These are phyloP conservation scores for Coniochaeta sp. DNA, from an alignment of 2,329 filamentous ascomycete genomes.

Conservation along the genomic window DNA sequence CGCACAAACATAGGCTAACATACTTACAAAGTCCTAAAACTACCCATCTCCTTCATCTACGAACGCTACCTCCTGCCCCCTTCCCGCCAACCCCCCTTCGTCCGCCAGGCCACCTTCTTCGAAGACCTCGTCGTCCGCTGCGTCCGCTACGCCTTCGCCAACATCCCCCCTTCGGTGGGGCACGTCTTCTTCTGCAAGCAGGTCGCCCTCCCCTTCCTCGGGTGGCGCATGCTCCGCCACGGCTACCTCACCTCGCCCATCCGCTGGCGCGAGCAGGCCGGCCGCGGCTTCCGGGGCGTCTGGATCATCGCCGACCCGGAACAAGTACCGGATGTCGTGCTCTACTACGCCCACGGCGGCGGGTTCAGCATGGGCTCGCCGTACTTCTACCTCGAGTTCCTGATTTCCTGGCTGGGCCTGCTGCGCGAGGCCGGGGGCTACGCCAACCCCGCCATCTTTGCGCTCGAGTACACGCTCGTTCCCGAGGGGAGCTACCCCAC, in stretches of 20 bases:
- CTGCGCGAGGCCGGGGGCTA: slow-evolving; percentile 61
- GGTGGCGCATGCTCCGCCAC: slow-evolving; percentile 69
- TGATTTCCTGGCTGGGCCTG: slow-evolving; percentile 63
- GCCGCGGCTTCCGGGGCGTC: slow-evolving; percentile 53
- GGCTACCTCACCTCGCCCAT: slow-evolving; percentile 57
- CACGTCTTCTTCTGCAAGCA: slow-evolving; percentile 71
- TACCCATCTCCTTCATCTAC: slow-evolving; percentile 51
- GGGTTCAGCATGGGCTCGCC: slow-evolving; percentile 78
- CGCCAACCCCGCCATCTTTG: slow-evolving; percentile 69
- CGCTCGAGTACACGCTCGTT: slow-evolving; percentile 74
- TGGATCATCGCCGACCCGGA: slow-evolving; percentile 61
- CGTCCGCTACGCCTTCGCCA: slow-evolving; percentile 70
- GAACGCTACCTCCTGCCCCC: slow-evolving; percentile 45
- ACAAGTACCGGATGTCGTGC: slow-evolving; percentile 62
- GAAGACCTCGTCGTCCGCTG: slow-evolving; percentile 73
- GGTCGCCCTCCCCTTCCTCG: slow-evolving; percentile 67
- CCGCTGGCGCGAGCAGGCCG: slow-evolving; percentile 50
- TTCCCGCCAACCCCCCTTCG: slow-evolving; percentile 50
- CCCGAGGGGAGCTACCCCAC: slow-evolving; percentile 67
- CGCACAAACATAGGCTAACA: background rate
- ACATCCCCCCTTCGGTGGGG: slow-evolving; percentile 60
- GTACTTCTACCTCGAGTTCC: slow-evolving; percentile 81
- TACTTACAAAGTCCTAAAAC: slow-evolving; percentile 38
- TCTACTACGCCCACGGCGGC: slow-evolving; percentile 78
- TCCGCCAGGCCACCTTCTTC: slow-evolving; percentile 63